Percentiles rank a stretch among this genome's conserved stretches.
Conservation (phyloP, 495 filamentous ascomycete species). For the Patellaria atrata region DNA sequence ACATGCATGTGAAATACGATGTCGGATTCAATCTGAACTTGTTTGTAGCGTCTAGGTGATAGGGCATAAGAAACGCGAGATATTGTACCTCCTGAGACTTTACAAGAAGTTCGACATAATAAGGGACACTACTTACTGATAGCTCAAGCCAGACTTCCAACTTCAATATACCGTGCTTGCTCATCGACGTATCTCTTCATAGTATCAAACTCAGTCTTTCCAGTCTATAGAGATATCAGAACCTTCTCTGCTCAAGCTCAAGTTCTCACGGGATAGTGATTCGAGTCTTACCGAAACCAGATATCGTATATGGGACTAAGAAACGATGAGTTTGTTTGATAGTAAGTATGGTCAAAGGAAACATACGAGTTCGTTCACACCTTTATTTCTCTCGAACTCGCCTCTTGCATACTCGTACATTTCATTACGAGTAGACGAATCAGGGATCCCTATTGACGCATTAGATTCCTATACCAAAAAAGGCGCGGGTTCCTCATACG, state of each 20-base stretch:
- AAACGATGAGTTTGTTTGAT: slow-evolving; percentile 1
- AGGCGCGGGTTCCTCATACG: slow-evolving; percentile 12
- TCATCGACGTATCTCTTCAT: too few species aligned
- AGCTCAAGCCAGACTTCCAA: too few species aligned
- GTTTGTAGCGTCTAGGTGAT: too few species aligned
- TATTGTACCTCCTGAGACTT: too few species aligned
- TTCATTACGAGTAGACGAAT: slow-evolving; percentile 44
- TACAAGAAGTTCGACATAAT: too few species aligned
- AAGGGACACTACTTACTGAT: too few species aligned
- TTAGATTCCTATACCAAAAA: background rate
- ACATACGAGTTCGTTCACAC: slow-evolving; percentile 55
- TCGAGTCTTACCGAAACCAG: slow-evolving; percentile 33
- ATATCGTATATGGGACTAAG: slow-evolving; percentile 41
- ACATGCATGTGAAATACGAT: too few species aligned
- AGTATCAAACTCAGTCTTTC: slow-evolving; percentile 46
- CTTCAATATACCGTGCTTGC: too few species aligned
- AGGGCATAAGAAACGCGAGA: too few species aligned
- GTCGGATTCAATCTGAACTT: too few species aligned
- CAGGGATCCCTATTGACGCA: slow-evolving; percentile 29
- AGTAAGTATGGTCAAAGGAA: slow-evolving; percentile 4
- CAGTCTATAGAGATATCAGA: slow-evolving; percentile 21
- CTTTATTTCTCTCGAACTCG: slow-evolving; percentile 61
- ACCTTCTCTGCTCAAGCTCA: background rate
- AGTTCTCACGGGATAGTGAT: background rate
- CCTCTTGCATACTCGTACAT: slow-evolving; percentile 54